Percentiles rank a stretch among this genome's conserved stretches.
phyloP scores from a whole-genome alignment of 768 basidiomycete genomes.

The Auriscalpium microsporum region DNA sequence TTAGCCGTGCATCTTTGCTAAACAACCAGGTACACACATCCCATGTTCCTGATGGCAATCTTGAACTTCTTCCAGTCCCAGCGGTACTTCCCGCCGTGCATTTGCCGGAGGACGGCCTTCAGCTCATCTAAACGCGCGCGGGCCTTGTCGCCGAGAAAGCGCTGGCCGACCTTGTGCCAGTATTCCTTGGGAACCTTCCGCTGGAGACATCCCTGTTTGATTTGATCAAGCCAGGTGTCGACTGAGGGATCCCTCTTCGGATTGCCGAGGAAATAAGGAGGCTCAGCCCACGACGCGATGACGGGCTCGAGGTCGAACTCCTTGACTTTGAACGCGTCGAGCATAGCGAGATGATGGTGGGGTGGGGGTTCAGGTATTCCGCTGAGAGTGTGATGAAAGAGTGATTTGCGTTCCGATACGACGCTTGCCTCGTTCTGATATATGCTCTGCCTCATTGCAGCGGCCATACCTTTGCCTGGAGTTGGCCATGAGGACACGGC shows the following conservation, averaged over 20 bases:
- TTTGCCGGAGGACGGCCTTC: conserved; percentile 63
- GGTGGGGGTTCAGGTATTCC: background rate
- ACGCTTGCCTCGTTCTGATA: too few relatives aligned
- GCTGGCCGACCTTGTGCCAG: conserved; percentile 77
- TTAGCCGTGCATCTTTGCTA: background rate
- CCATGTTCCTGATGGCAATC: conserved; percentile 73
- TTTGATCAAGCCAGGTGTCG: conserved; percentile 64
- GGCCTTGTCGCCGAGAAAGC: conserved; percentile 67
- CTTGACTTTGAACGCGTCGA: conserved; percentile 75
- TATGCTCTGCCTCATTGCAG: too few relatives aligned
- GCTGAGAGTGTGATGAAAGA: background rate
- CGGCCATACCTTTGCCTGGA: too few relatives aligned
- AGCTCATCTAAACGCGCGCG: conserved; percentile 59
- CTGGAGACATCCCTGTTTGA: conserved; percentile 63
- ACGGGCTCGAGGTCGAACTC: conserved; percentile 67
- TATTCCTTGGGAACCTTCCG: conserved; percentile 70
- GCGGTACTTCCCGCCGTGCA: conserved; percentile 68
- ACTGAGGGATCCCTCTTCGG: conserved; percentile 61
- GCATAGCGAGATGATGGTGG: conserved; percentile 29
- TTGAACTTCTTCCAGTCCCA: conserved; percentile 84
- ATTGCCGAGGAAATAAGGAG: conserved; percentile 59
- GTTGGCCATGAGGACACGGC: too few relatives aligned
- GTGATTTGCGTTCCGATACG: too few relatives aligned
- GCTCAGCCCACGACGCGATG: conserved; percentile 55
- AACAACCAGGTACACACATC: conserved; percentile 43